Conservation (phyloP, 495 filamentous ascomycete species). For the Mycothermus thermophilus region DNA sequence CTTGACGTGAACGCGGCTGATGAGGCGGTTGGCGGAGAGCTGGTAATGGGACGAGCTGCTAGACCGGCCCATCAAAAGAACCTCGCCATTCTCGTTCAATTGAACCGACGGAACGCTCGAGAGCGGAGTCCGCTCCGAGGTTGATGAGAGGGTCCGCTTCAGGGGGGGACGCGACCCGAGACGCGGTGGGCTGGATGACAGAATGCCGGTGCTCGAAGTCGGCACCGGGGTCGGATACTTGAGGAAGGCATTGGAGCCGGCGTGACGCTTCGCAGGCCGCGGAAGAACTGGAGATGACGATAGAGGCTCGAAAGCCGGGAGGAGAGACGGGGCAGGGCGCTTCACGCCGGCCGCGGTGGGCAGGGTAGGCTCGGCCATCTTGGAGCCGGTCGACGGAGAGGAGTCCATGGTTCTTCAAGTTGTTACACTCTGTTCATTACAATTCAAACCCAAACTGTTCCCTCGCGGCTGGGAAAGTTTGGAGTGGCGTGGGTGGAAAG, state of each 20-base stretch:
- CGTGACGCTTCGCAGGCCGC: slow-evolving; percentile 55
- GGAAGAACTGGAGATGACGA: slow-evolving; percentile 79
- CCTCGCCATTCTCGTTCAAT: slow-evolving; percentile 70
- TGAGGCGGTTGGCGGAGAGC: slow-evolving; percentile 75
- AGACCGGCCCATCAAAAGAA: slow-evolving; percentile 74
- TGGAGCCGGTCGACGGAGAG: slow-evolving; percentile 12
- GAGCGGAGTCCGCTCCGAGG: slow-evolving; percentile 74
- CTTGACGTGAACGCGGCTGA: slow-evolving; percentile 85
- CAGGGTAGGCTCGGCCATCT: slow-evolving; percentile 21
- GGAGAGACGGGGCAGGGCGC: slow-evolving; percentile 63
- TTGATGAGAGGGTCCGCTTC: slow-evolving; percentile 48
- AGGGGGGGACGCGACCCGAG: slow-evolving; percentile 39
- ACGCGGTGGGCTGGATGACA: slow-evolving; percentile 74
- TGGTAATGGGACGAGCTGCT: slow-evolving; percentile 88
- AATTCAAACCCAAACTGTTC: slow-evolving; percentile 2
- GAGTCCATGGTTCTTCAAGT: slow-evolving; percentile 17
- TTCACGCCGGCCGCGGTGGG: slow-evolving; percentile 51
- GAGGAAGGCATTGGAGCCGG: slow-evolving; percentile 36
- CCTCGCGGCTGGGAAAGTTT: slow-evolving; percentile 1
- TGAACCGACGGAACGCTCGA: slow-evolving; percentile 65
- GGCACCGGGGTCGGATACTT: slow-evolving; percentile 84
- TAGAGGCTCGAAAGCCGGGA: slow-evolving; percentile 86
- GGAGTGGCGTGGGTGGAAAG: slow-evolving; percentile 1
- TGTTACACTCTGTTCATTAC: slow-evolving; percentile 16
- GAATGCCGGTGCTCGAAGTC: slow-evolving; percentile 82